Evolutionary conservation across 345 rosid genomes (phyloP), one percentile per base, ranked within the genome.

Genomic region (Erysimum cheiranthoides): DNA sequence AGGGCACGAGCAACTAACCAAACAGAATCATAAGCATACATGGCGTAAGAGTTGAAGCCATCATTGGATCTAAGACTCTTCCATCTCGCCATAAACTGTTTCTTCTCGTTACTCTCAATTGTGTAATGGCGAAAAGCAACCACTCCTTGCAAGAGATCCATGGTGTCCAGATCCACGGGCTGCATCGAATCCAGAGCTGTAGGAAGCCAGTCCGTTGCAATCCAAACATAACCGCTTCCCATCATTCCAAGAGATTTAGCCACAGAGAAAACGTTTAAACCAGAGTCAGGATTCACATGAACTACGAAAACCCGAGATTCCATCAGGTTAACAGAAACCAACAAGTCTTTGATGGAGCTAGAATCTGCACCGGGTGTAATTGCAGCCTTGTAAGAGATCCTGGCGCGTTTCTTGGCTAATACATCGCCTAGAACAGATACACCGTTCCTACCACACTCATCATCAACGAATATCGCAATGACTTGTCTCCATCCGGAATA

Each of bases 191-290:
- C 97, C 52, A 95, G 47, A 70, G 77, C 63, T 0, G 97, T 86
- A 64, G 93, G 86, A 67, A 95, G 97, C 97, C 99, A 95, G 78
- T 92, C 97, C 13, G 97, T 90, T 62, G 97, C 85, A 10, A 95
- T 92, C 99, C 99, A 95, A 69, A 95, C 99, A 81, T 95, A 95
- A 54, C 96, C 87, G 8, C 40, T 51, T 65, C 32, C 73, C 83
- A 80, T 87, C 99, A 95, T 95, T 5, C 86, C 86, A 31, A 95
- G 92, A 71, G 77, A 74, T 60, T 87, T 88, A 46, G 99, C 99
- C 34, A 74, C 81, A 8, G 96, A 74, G 75, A 95, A 95, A 51
- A 95, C 46, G 21, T 73, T 32, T 62, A 95, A 74, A 66, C 99
- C 99, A 1, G 97, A 76, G 77, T 92, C 99, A 42, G 97, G 99